Evolutionary conservation across 139 green algal genomes (phyloP), one percentile per base, ranked within the genome.

Genomic region (Dunaliella sp.): DNA sequence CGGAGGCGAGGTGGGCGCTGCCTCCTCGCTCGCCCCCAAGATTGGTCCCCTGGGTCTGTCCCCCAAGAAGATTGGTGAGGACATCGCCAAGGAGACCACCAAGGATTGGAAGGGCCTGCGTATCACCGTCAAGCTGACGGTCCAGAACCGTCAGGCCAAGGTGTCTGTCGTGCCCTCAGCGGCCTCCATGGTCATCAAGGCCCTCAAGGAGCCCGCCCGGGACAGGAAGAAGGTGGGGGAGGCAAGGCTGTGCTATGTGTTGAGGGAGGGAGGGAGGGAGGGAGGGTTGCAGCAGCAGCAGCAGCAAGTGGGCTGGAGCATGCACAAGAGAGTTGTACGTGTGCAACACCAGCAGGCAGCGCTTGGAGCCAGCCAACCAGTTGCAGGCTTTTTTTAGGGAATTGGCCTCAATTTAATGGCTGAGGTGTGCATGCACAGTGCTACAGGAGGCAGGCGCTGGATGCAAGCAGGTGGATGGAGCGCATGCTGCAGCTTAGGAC

Each of bases 21-120:
- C 98, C 32, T 99, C 96, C 2, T 99, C 98, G 0, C 92, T 99
- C 22, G 98, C 98, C 28, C 98, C 98, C 37, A 99, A 99, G 95
- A 99, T 99, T 85, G 98, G 98, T 93, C 98, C 98, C 38, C 95
- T 99, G 81, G 98, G 98, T 95, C 95, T 99, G 76, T 99, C 98
- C 33, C 98, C 98, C 77, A 99, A 99, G 94, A 99, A 99, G 95
- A 95, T 99, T 90, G 97, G 97, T 94, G 98, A 99, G 90, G 97
- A 99, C 86, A 99, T 99, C 92, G 98, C 98, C 88, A 99, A 99
- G 95, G 97, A 98, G 90, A 99, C 98, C 34, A 93, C 92, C 79
- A 99, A 99, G 93, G 98, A 99, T 81, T 99, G 98, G 97, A 98
- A 98, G 91, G 98, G 97, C 59, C 95, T 99, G 88, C 95, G 97